A percentile compares a stretch with the other conserved stretches of the same genome.
Conservation (phyloP, 2,329 filamentous ascomycete genomes). For the Cercospora brassicicola region DNA sequence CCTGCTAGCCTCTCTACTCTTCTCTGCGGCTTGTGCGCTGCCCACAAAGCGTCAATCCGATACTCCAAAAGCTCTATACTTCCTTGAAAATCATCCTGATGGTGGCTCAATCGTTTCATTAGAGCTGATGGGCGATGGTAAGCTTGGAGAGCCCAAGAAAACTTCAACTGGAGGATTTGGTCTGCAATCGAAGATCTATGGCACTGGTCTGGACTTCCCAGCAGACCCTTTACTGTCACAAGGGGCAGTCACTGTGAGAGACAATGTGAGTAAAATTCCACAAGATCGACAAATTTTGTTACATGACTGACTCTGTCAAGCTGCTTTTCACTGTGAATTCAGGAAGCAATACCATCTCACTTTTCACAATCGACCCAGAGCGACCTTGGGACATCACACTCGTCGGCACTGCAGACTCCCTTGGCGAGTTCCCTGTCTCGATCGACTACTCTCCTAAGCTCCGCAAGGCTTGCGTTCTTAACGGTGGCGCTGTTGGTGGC, state of each 20-base stretch:
- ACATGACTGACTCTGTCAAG: neutral
- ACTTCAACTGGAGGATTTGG: neutral
- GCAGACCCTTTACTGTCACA: neutral
- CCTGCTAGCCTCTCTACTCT: too few relatives aligned
- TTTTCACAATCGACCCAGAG: neutral
- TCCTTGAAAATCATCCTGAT: neutral
- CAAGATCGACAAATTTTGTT: neutral
- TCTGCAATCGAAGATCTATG: neutral
- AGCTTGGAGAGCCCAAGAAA: neutral
- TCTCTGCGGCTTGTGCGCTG: neutral
- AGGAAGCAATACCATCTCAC: neutral
- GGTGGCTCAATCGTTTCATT: neutral
- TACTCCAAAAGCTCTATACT: neutral
- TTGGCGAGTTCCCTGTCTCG: neutral
- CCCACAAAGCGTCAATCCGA: neutral
- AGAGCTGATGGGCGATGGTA: neutral
- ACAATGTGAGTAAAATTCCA: neutral
- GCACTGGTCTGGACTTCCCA: neutral
- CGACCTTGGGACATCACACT: neutral
- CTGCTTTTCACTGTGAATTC: neutral
- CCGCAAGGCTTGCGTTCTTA: neutral
- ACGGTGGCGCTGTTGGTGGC: neutral
- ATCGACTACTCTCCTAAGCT: neutral
- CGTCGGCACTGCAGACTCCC: neutral
- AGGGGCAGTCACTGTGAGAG: neutral